phyloP scores from a whole-genome alignment of 805 yeast genomes.

The Diddensiella transvaalensis region DNA sequence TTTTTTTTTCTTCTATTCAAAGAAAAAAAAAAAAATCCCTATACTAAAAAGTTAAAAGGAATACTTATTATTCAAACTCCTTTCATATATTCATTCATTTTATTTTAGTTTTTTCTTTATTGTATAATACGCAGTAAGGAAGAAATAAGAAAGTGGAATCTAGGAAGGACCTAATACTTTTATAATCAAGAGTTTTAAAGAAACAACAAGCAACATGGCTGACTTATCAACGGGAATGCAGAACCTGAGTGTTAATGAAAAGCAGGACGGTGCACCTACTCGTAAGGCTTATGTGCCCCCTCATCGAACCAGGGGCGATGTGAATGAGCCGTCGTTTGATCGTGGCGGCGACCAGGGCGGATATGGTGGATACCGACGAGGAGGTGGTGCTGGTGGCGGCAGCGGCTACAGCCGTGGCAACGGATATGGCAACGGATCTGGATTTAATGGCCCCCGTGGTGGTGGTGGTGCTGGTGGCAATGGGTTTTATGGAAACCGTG shows the following conservation, averaged over 20 bases:
- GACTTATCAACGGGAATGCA: constrained; percentile 56
- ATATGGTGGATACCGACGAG: constrained; percentile 11
- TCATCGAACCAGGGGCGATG: constrained; percentile 35
- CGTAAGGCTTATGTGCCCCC: constrained; percentile 52
- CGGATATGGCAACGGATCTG: constrained; percentile 24
- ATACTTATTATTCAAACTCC: background rate
- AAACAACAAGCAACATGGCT: constrained; percentile 42
- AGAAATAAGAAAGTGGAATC: constrained; percentile 7
- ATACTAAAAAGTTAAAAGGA: too few relatives aligned
- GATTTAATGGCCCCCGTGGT: constrained; percentile 28
- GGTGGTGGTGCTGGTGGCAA: constrained; percentile 28
- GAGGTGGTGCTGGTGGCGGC: constrained; percentile 23
- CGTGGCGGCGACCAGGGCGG: constrained; percentile 10
- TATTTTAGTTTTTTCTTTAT: constrained; percentile 4
- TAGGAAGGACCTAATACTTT: too few relatives aligned
- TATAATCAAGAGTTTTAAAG: too few relatives aligned
- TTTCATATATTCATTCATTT: background rate
- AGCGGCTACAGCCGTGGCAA: constrained; percentile 12
- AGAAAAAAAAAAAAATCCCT: background rate
- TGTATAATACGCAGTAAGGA: too few relatives aligned
- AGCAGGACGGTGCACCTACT: constrained; percentile 19
- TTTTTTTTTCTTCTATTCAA: background rate
- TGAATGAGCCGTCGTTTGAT: constrained; percentile 6
- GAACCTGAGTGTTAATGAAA: constrained; percentile 48
- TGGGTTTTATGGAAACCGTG: constrained; percentile 28